phyloP scores from a whole-genome alignment of 345 rosid species.

The Citrus reticulata region DNA sequence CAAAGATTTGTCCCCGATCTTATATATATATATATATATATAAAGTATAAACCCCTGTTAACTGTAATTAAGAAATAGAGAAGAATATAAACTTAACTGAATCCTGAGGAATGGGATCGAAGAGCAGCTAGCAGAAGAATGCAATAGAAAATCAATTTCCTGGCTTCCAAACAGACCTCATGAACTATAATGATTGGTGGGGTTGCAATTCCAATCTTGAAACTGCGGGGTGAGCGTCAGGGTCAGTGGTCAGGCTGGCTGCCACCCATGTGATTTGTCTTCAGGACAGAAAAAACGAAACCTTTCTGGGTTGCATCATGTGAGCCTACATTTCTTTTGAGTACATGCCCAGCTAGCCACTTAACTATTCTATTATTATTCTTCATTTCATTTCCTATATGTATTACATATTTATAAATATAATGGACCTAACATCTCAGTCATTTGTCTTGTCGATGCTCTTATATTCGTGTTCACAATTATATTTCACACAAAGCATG shows the following conservation, averaged over 20 bases:
- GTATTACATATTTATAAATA: too few species aligned
- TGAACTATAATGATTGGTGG: constrained; percentile 5
- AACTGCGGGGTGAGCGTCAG: not conserved
- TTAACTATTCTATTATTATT: not conserved
- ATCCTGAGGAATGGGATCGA: not conserved
- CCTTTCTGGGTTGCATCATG: constrained; percentile 27
- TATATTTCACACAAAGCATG: not conserved
- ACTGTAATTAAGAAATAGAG: not conserved
- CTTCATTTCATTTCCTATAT: not conserved
- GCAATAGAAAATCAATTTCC: not conserved
- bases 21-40: too few species aligned
- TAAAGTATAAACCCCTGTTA: not conserved
- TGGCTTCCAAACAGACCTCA: constrained; percentile 2
- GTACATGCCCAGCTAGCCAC: not conserved
- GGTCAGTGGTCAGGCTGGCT: constrained; percentile 12
- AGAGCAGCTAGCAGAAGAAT: not conserved
- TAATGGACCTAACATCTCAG: constrained; percentile 7
- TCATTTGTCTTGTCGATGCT: constrained; percentile 26
- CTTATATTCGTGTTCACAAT: constrained; percentile 7
- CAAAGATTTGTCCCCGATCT: not conserved
- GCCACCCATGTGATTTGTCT: constrained; percentile 36
- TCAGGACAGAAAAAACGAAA: constrained; percentile 1
- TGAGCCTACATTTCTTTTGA: constrained; percentile 11
- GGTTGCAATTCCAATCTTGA: constrained; percentile 6
- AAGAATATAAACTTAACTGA: not conserved